Evolutionary conservation across 2,329 filamentous ascomycete genomes (phyloP), one percentile per base, ranked within the genome.

Genomic region (Shiraia bambusicola): DNA sequence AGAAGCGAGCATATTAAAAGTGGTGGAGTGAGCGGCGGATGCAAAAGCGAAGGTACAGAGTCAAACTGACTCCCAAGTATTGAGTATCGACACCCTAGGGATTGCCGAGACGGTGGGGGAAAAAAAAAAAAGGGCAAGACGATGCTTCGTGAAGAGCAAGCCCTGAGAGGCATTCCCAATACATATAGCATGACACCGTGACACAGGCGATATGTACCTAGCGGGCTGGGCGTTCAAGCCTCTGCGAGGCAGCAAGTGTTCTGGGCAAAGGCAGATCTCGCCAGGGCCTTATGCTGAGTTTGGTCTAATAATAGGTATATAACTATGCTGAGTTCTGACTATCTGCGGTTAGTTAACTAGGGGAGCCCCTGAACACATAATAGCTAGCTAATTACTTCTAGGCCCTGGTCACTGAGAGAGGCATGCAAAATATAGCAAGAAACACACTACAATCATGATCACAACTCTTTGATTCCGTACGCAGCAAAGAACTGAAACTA

Each of bases 21-120:
- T 42, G 30, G 24, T 45, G 35, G 44, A 66, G 58, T 54, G 61
- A 66, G 47, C 49, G 58, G 35, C 27, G 57, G 44, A 32, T 36
- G 40, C 40, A 50, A 56, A 59, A 69, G 65, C 64, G 66, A 69
- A 59, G 66, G 65, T 61, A 69, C 61, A 45, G 64, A 64, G 62
- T 55, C 56, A 52, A 29, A 39, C 50, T 50, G 55, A 62, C 58
- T 56, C 61, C 64, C 58, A 59, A 29, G 28, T 19, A 37, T 37
- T 47, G 51, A 49, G 50, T 42, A 49, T 42, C 47, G 40, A 47
- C 36, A 44, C 52, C 50, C 41, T 34, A 37, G 13, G 35, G 36
- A 32, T 54, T 55, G 49, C 54, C 45, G 28, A 45, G 28, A 42
- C 44, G 55, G 32, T 27, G 34, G n/a, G n/a, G n/a, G n/a, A n/a